Evolutionary conservation across 768 basidiomycete genomes (phyloP).

Genomic region (Phylloporus arenicola): DNA sequence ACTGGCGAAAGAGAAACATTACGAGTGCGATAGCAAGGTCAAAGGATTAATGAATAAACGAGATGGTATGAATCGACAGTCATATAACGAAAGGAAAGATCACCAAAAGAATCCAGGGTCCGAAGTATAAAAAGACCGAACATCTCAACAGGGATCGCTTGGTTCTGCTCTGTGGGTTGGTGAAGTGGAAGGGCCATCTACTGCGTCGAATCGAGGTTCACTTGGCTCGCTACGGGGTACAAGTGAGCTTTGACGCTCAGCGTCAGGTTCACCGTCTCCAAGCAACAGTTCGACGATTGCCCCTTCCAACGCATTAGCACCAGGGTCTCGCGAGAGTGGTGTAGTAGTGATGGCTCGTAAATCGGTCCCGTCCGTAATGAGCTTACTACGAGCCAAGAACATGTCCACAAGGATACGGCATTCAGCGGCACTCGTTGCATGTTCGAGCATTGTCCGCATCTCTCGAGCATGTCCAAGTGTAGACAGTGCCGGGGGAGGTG

Average conservation of each 20-base stretch:
- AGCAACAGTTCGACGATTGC: slow-evolving; percentile 46
- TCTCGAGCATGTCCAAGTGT: slow-evolving; percentile 50
- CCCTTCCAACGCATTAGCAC: slow-evolving; percentile 35
- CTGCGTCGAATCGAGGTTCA: background rate
- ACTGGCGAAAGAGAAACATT: slow-evolving; percentile 9
- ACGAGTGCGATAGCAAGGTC: slow-evolving; percentile 9
- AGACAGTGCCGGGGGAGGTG: slow-evolving; percentile 19
- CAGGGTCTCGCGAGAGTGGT: slow-evolving; percentile 32
- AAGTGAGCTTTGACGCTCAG: background rate
- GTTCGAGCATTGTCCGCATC: slow-evolving; percentile 60
- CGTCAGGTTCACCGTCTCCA: slow-evolving; percentile 19
- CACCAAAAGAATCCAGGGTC: slow-evolving; percentile 7
- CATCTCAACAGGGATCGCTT: slow-evolving; percentile 15
- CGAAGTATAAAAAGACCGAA: background rate
- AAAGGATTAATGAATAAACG: slow-evolving; percentile 11
- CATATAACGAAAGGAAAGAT: slow-evolving; percentile 7
- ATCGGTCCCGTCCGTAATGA: slow-evolving; percentile 29
- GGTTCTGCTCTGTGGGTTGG: background rate
- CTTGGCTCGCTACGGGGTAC: background rate
- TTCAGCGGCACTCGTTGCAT: slow-evolving; percentile 73
- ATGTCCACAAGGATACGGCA: slow-evolving; percentile 82
- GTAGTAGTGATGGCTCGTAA: slow-evolving; percentile 29
- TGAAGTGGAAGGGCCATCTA: background rate
- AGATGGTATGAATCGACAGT: slow-evolving; percentile 9
- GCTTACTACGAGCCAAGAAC: slow-evolving; percentile 63